phyloP scores from a whole-genome alignment of 768 basidiomycete species.

The Amanita thiersii region DNA sequence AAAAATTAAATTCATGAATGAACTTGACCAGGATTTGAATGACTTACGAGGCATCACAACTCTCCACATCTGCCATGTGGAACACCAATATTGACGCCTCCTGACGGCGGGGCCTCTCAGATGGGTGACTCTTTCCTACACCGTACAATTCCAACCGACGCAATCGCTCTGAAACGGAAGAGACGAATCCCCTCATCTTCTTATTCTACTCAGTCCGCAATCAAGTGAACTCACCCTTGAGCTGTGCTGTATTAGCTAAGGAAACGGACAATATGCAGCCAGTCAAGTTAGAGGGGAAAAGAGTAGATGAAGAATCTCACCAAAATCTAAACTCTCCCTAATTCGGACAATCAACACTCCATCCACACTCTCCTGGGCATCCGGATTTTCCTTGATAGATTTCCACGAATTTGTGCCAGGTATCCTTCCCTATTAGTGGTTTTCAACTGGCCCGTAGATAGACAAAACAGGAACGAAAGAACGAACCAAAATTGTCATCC shows the following conservation, averaged over 20 bases:
- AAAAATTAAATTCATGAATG: slow-evolving; percentile 8
- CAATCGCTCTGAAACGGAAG: slow-evolving; percentile 49
- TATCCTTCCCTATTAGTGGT: slow-evolving; percentile 57
- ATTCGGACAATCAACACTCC: slow-evolving; percentile 86
- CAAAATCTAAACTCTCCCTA: slow-evolving; percentile 87
- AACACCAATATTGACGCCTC: slow-evolving; percentile 78
- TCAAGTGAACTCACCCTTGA: slow-evolving; percentile 68
- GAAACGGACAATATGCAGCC: neutral
- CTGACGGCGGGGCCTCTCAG: slow-evolving; percentile 73
- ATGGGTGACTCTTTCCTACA: slow-evolving; percentile 70
- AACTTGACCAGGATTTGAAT: neutral
- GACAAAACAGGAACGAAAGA: neutral
- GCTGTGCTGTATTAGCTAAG: slow-evolving; percentile 88
- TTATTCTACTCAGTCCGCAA: no score
- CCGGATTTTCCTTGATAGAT: slow-evolving; percentile 81
- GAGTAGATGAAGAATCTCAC: slow-evolving; percentile 29
- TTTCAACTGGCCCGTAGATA: neutral
- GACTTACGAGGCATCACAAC: slow-evolving; percentile 83
- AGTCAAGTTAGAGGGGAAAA: neutral
- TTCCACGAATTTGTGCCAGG: slow-evolving; percentile 89
- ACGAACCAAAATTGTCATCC: slow-evolving; percentile 84
- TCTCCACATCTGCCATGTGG: slow-evolving; percentile 89
- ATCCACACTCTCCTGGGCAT: slow-evolving; percentile 70
- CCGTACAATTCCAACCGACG: slow-evolving; percentile 88
- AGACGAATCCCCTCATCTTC: no score